These are phyloP conservation scores for Paraleonurus japonicus DNA, from an alignment of 257 asterid genomes.

Conservation along the genomic window DNA sequence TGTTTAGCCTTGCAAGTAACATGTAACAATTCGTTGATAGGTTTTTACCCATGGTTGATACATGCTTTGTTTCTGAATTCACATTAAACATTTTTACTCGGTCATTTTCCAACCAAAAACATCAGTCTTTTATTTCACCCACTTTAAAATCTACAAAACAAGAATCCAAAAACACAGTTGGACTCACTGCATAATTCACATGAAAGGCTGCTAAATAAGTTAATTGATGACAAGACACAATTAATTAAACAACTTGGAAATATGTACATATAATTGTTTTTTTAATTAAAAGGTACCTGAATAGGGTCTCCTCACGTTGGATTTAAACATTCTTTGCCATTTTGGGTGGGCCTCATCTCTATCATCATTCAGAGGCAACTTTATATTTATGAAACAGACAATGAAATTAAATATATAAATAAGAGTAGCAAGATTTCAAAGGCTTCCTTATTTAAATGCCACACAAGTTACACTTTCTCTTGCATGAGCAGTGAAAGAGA, in stretches of 20 bases:
- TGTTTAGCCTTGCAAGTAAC: too few species aligned
- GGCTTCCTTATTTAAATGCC: conserved; percentile 33
- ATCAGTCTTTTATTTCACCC: too few species aligned
- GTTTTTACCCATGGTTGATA: too few species aligned
- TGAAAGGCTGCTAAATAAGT: conserved; percentile 59
- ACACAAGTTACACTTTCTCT: conserved; percentile 37
- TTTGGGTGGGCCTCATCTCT: conserved; percentile 51
- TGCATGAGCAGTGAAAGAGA: conserved; percentile 22
- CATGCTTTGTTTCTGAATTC: too few species aligned
- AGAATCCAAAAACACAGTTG: conserved; percentile 66
- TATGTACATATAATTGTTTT: too few species aligned
- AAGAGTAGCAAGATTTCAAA: conserved; percentile 22
- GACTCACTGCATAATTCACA: conserved; percentile 71
- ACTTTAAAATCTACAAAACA: conserved; percentile 21
- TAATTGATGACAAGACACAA: conserved; percentile 48
- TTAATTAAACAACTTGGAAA: too few species aligned
- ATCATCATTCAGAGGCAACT: conserved; percentile 50
- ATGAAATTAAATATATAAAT: conserved; percentile 12
- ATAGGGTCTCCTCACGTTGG: conserved; percentile 36
- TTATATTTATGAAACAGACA: conserved; percentile 48
- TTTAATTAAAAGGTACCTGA: too few species aligned
- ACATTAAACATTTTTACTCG: too few species aligned
- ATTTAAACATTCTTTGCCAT: conserved; percentile 41
- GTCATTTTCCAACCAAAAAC: too few species aligned
- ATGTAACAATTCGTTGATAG: too few species aligned